Evolutionary conservation across 2,329 filamentous ascomycete genomes (phyloP), one percentile per base, ranked within the genome.

Genomic region (Phaeosphaeria sp.): DNA sequence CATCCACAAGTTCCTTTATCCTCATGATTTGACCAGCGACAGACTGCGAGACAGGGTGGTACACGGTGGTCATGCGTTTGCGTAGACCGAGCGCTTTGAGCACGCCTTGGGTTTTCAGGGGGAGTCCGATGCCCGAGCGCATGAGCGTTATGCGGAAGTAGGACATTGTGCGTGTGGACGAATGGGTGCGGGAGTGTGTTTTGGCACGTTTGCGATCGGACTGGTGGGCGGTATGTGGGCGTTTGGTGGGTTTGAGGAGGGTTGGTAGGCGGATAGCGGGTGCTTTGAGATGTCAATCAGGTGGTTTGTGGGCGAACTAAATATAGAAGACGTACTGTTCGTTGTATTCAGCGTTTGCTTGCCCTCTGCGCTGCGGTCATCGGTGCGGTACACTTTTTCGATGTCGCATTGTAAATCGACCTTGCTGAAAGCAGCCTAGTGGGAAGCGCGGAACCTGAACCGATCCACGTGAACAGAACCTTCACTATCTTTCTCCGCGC

Each of bases 81-180:
- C 89, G 90, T 63, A 97, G 87, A 55, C 93, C 93, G 59, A 97
- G 90, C 18, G 93, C 91, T 61, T 89, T 85, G 55, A 97, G 90
- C 20, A 94, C 91, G 73, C 90, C 92, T 75, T 87, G 86, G 59
- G 89, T 91, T 73, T 91, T 90, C 72, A 86, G 80, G 6, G 82
- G 93, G 47, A 97, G 88, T 61, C 93, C 93, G 79, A 97, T 97
- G 71, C 90, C 89, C 56, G 90, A 93, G 74, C 93, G 91, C 80
- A 95, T 87, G 56, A 97, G 90, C 49, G 92, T 96, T 77, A 97
- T 92, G 75, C 91, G 90, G 84, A 97, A 97, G 84, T 86, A 96
- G 56, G 88, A 83, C 89, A 93, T 93, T 47, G 46, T 59, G 56
- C 33, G 39, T 53, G 51, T 58, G 44, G 15, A 46, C 25, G 25